phyloP scores from a whole-genome alignment of 345 rosid genomes.

The Pistacia integerrima region DNA sequence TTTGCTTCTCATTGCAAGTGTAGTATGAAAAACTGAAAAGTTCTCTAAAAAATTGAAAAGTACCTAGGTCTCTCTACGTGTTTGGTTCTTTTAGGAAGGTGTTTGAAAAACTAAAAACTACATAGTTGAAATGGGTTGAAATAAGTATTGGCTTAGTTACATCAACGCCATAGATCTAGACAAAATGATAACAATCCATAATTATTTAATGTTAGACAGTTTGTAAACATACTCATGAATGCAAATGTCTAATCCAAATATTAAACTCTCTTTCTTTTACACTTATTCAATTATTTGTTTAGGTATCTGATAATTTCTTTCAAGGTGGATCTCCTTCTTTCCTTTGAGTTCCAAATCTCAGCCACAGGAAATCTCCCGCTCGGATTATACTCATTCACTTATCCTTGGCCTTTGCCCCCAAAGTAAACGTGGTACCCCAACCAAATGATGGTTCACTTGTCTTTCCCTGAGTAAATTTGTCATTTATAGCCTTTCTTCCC shows the following conservation, averaged over 20 bases:
- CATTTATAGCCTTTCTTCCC: background rate
- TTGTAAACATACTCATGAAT: no score
- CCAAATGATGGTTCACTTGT: background rate
- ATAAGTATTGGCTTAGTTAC: no score
- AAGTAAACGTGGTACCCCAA: conserved; percentile 24
- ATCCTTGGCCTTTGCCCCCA: conserved; percentile 26
- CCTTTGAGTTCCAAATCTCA: conserved; percentile 37
- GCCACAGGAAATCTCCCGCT: conserved; percentile 26
- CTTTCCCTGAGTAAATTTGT: background rate
- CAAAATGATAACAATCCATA: no score
- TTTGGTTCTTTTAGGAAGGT: no score
- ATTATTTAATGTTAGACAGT: no score
- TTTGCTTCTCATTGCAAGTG: no score
- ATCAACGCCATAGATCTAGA: no score
- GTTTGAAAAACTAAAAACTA: no score
- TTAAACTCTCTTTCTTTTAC: conserved; percentile 11
- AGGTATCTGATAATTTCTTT: conserved; percentile 28
- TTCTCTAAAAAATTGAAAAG: no score
- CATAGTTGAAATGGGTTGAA: no score
- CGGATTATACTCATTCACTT: conserved; percentile 34
- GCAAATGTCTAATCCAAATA: background rate
- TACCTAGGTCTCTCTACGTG: no score
- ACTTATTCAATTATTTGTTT: conserved; percentile 26
- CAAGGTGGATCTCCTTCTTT: conserved; percentile 28
- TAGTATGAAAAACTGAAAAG: no score